Base-by-base conservation (phyloP, 1,284 basidiomycete species). In the Exobasidium rhododendri region DNA sequence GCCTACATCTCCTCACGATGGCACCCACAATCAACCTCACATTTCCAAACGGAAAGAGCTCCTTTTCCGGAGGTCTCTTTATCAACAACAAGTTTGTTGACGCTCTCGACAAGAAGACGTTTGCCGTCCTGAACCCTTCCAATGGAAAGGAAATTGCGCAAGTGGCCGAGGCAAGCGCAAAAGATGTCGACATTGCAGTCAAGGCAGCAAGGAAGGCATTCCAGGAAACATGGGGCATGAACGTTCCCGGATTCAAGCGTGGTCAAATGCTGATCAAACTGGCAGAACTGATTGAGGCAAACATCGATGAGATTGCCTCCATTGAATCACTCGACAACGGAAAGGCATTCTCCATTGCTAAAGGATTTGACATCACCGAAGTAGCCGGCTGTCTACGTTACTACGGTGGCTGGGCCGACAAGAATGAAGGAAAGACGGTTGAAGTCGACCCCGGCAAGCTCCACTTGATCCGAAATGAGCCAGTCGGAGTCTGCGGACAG, bases 351-450 rank as follows among this genome's bases (percentile, higher is more conserved):
- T 70, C 76, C 13, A 88, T 87, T 83, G 68, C 70, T 44, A 85
- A 84, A 69, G 83, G 78, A 52, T 87, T 85, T 56, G 94, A 97
- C 79, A 83, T 92, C 7, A 70, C 82, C 35, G 84, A 84, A 68
- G 82, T 87, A n/a, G 90, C 92, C 64, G 84, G 82, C 50, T 80
- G 77, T 74, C 62, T 82, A 28, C 73, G 79, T 68, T 94, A 94
- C 77, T 86, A 85, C 80, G 86, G 90, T 35, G 79, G 80, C 56
- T 81, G 80, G 80, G 79, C 74, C 24, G 92, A 96, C 84, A 96
- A 94, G 85, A 85, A 92, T 70, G 83, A 85, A 56, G 92, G 93
- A 22, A 86, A 91, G 80, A 85, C 85, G 58, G 88, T 92, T 74
- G 91, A 92, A 81, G 85, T 91, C 29, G 87, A 91, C 77, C 30